Base-by-base conservation (phyloP, 768 basidiomycete species). In the Pisolithus sp. region DNA sequence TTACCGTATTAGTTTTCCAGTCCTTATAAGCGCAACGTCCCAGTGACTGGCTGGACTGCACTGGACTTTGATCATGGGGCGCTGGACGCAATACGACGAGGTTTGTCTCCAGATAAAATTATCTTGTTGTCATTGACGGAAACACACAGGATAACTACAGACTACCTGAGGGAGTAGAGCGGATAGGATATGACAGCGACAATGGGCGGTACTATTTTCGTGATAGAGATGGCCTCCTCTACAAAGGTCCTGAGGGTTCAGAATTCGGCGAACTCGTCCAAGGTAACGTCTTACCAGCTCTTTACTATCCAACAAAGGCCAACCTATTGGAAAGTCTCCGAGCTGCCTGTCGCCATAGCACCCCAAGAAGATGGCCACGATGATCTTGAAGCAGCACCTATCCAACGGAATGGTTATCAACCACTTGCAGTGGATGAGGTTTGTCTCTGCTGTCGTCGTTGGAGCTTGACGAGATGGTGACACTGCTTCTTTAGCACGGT, bases 141-240 rank as follows among this genome's bases (percentile, higher is more conserved):
- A 17, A 42, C 57, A 30, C 53, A 12, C 52, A 79, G 78, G 78
- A 80, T 52, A 69, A 71, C n/a, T 76, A 77, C 58, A 72, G 78
- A 55, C 73, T 80, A 48, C 78, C 78, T 1, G 73, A 73, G 48
- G 78, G 78, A 39, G 67, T 78, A 63, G 71, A 80, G 54, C 80
- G 88, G 31, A 78, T 86, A 51, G 88, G 86, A 10, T 90, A 89
- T 61, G 88, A 91, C 67, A 71, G 82, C 4, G 88, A 90, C 69
- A 74, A 76, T 2, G 76, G 79, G 46, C 71, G 76, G 45, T 89
- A 89, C 70, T 75, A 76, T 62, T 90, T 83, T 68, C 75, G 75
- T 23, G 80, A 81, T 64, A 51, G 51, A 3, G 75, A 74, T 44
- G 85, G 86, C 9, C 68, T 63, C 7, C 62, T 67, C 55, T 81